These are phyloP conservation scores for Medicago ruthenica DNA, from an alignment of 306 rosid genomes.

Conservation along the genomic window DNA sequence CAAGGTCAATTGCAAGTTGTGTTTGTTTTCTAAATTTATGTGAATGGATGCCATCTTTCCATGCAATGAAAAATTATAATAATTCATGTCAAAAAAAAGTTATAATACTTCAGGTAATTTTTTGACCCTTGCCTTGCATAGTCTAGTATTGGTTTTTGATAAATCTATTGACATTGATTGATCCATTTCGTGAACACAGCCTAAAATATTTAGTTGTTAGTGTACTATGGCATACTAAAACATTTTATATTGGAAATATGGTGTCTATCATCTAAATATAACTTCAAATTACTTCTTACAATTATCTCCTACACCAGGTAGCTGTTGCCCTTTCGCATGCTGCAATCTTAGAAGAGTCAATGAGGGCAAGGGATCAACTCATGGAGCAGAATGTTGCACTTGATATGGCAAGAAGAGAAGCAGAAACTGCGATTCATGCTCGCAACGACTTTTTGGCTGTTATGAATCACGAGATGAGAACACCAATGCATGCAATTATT, in stretches of 20 bases:
- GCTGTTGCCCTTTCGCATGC: constrained; percentile 99
- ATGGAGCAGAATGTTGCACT: constrained; percentile 95
- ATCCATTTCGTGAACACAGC: too few relatives aligned
- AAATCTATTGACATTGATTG: too few relatives aligned
- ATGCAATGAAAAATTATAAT: too few relatives aligned
- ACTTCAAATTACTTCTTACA: constrained; percentile 30
- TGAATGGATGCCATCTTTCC: too few relatives aligned
- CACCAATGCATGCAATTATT: constrained; percentile 98
- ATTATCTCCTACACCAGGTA: constrained; percentile 60
- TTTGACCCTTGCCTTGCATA: too few relatives aligned
- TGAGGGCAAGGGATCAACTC: constrained; percentile 96
- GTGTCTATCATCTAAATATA: neutral
- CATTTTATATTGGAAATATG: too few relatives aligned
- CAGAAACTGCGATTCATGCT: constrained; percentile 98
- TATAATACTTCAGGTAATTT: too few relatives aligned
- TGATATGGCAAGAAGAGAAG: constrained; percentile 97
- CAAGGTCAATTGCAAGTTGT: too few relatives aligned
- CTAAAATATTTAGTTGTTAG: neutral
- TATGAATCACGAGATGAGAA: constrained; percentile 99
- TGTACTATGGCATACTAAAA: too few relatives aligned
- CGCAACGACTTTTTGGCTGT: constrained; percentile 98
- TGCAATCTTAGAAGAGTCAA: constrained; percentile 97
- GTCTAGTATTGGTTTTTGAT: too few relatives aligned
- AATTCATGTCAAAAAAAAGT: too few relatives aligned
- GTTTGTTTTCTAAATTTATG: too few relatives aligned